Evolutionary conservation across 192 early-diverging fungal species (phyloP).

Genomic region (Thamnidium elegans): DNA sequence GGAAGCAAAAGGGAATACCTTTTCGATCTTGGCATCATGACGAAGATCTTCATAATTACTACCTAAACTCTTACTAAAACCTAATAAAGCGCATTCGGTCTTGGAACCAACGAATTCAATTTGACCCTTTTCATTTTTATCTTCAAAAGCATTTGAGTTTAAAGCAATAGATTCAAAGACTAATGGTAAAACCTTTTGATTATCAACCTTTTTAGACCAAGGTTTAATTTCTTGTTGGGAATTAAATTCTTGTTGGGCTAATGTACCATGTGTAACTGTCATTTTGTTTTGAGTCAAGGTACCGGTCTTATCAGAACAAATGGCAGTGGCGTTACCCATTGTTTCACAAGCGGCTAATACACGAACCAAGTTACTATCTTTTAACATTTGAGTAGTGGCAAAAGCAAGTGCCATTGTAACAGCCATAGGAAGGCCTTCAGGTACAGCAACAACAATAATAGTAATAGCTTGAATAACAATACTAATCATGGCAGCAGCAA

Average conservation of each 20-base stretch:
- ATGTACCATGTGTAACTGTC: constrained; percentile 66
- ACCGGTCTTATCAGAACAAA: constrained; percentile 88
- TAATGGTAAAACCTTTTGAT: constrained; percentile 26
- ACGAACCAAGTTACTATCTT: constrained; percentile 79
- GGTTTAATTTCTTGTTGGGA: constrained; percentile 39
- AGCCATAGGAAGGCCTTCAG: constrained; percentile 85
- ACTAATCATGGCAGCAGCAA: constrained; percentile 61
- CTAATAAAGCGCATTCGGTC: constrained; percentile 77
- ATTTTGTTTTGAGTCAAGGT: constrained; percentile 83
- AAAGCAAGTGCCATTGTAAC: constrained; percentile 81
- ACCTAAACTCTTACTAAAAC: constrained; percentile 63
- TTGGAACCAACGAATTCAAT: constrained; percentile 71
- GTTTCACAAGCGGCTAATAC: constrained; percentile 78
- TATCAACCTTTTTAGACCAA: constrained; percentile 48
- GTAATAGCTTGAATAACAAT: constrained; percentile 81
- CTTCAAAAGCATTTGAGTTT: constrained; percentile 75
- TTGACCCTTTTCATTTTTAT: constrained; percentile 58
- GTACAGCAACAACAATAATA: constrained; percentile 79
- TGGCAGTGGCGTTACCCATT: constrained; percentile 77
- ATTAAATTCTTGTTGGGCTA: constrained; percentile 49
- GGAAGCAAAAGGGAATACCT: constrained; percentile 86
- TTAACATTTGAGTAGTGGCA: constrained; percentile 78
- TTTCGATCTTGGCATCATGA: constrained; percentile 47
- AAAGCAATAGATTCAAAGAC: constrained; percentile 63
- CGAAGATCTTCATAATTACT: constrained; percentile 58